Base-by-base conservation (phyloP, 305 asterid genomes). In the Ilex paraguariensis region DNA sequence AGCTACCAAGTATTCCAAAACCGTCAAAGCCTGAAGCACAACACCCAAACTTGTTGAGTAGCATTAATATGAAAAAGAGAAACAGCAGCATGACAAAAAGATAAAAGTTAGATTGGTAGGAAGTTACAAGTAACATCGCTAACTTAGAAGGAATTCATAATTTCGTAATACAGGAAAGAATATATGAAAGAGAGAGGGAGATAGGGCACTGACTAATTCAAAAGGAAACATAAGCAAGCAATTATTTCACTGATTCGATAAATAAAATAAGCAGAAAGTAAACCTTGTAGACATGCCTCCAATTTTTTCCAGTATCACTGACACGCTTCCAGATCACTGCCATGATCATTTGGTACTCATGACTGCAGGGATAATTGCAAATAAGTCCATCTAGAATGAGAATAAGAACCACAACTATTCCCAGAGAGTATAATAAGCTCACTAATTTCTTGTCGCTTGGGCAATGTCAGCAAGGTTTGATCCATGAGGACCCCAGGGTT, bases 401-500 rank as follows among this genome's bases (percentile, higher is more conserved):
- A 63, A 10, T 16, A 50, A 59, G 61, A 39, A 53, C 16, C 40
- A n/a, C 45, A 17, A 60, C 64, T 32, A 36, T 30, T 52, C 54
- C 28, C 40, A 57, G 33, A 59, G 49, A 64, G 52, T 57, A 64
- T 57, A 62, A 45, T 36, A 39, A 53, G 71, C 92, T 81, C 66
- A 90, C 97, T 90, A 86, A 78, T 90, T 93, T 74, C 84, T 87
- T 45, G 96, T 69, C 60, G 95, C 91, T 70, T 93, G 91, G 45
- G 99, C 97, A 77, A 90, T 86, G 72, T 93, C 97, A 69, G 97
- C 92, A 72, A 93, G 97, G 70, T 80, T 85, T 32, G 94, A 66
- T 70, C 99, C 97, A 75, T 90, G 99, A 72, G 99, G 97, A 67
- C 95, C 99, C 97, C 97, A 93, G 56, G 96, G 87, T 76, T 93